These are phyloP conservation scores for Chaetoceros muelleri DNA, from an alignment of 108 stramenopile species.

Conservation along the genomic window DNA sequence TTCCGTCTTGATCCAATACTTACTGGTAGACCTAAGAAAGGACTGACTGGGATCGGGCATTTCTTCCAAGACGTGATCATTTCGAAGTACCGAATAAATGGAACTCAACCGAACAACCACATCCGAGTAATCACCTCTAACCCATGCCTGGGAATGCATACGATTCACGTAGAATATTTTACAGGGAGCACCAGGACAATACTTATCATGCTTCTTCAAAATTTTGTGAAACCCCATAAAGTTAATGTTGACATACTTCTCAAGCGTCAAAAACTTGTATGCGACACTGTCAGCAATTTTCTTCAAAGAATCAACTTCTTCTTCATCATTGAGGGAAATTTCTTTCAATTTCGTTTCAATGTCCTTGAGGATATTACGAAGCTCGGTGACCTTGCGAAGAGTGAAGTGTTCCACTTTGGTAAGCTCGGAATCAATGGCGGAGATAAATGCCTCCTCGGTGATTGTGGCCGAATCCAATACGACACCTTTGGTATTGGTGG, in stretches of 20 bases:
- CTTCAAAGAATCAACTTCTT: constrained; percentile 14
- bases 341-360: constrained; percentile 20
- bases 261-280: constrained; percentile 70
- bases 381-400: constrained; percentile 50
- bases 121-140: constrained; percentile 88
- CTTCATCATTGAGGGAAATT: constrained; percentile 12
- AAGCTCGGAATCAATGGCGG: constrained; percentile 71
- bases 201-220: constrained; percentile 96
- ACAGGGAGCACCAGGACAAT: constrained; percentile 73
- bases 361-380: constrained; percentile 43
- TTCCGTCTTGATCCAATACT: constrained; percentile 97
- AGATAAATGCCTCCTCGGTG: constrained; percentile 85
- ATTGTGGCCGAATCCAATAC: constrained; percentile 30
- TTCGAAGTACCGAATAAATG: constrained; percentile 65
- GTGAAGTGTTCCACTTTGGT: constrained; percentile 85
- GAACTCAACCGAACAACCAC: constrained; percentile 80
- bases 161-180: constrained; percentile 84
- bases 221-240: constrained; percentile 98
- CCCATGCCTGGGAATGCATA: constrained; percentile 97
- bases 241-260: constrained; percentile 96
- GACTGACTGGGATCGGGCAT: constrained; percentile 61
- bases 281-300: constrained; percentile 51
- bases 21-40: constrained; percentile 86
- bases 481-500: constrained; percentile 69
- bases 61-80: constrained; percentile 74